Base-by-base conservation (phyloP, 768 basidiomycete genomes). In the Termitomyces sp. region DNA sequence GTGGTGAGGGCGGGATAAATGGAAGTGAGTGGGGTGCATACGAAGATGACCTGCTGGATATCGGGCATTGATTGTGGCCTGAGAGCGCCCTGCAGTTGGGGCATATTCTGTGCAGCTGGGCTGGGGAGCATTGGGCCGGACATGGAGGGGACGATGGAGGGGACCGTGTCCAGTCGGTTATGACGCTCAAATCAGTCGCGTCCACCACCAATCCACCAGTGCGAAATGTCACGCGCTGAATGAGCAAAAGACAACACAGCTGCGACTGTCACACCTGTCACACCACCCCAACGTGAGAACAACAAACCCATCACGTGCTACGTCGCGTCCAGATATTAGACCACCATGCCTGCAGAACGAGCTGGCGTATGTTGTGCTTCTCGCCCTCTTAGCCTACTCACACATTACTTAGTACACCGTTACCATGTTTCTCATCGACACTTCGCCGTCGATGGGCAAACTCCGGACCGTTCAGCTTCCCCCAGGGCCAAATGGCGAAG, bases 361-460 rank as follows among this genome's bases (percentile, higher is more conserved):
- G 89, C 89, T 59, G 91, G 91, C 41, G 90, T 91, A 73, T 53
- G 84, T 72, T 29, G 22, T 46, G 10, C n/a, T 39, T 48, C 37
- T 8, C 22, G 31, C 18, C 9, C 24, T 22, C 20, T 42, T 2
- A 9, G 48, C 49, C 67, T n/a, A 29, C 68, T 68, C 1, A 69
- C 41, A 16, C 32, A 12, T 18, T 26, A 9, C 32, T 0, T 66
- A 93, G 92, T 92, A 86, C 67, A 90, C 90, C 0, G 90, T 90
- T 1, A 90, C 88, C 22, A 87, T 93, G 82, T 97, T 94, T 68
- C 80, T 96, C 64, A 74, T 98, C 64, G 95, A 98, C 77, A 76
- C 88, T 47, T 94, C 92, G 13, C 80, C 87, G 55, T 86, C 93
- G 43, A 98, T 97, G 95, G 87, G 81, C 20, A 80, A 79, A 53